phyloP scores from a whole-genome alignment of 208 protist genomes.

The Trypanosoma conorhini region DNA sequence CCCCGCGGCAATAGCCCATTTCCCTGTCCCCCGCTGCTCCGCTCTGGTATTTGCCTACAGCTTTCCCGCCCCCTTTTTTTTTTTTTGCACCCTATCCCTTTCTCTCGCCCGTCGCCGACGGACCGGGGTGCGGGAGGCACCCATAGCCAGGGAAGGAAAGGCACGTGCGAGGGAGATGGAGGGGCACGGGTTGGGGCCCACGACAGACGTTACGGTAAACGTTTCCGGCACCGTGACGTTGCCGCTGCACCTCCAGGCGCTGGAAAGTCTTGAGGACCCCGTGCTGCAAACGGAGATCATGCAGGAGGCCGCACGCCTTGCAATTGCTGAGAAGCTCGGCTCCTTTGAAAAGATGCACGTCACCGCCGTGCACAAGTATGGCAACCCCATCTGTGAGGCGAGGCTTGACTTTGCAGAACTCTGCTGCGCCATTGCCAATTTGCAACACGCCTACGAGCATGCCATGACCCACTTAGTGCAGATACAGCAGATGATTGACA shows the following conservation, averaged over 20 bases:
- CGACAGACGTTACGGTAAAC: constrained; percentile 39
- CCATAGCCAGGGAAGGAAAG: too few relatives aligned
- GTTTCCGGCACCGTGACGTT: constrained; percentile 51
- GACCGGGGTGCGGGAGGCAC: not conserved
- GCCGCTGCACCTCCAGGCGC: constrained; percentile 45
- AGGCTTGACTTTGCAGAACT: constrained; percentile 44
- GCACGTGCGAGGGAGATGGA: not conserved
- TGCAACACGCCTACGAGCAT: constrained; percentile 64
- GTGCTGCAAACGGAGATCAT: constrained; percentile 65
- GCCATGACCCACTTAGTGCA: constrained; percentile 36
- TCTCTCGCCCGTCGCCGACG: not conserved
- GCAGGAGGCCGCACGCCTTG: constrained; percentile 58
- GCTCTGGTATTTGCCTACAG: not conserved
- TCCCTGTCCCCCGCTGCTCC: not conserved
- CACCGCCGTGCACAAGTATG: constrained; percentile 17
- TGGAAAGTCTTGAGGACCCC: constrained; percentile 57
- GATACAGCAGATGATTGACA: constrained; percentile 41
- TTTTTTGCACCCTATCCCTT: not conserved
- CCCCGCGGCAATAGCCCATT: not conserved
- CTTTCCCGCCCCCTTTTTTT: not conserved
- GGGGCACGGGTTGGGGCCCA: constrained; percentile 9
- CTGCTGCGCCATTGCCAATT: constrained; percentile 47
- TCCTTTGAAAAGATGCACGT: constrained; percentile 62
- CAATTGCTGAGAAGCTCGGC: constrained; percentile 66
- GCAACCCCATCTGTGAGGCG: constrained; percentile 22